Base-by-base conservation (phyloP, 352 stramenopile genomes). In the Aphanomyces euteiches region DNA sequence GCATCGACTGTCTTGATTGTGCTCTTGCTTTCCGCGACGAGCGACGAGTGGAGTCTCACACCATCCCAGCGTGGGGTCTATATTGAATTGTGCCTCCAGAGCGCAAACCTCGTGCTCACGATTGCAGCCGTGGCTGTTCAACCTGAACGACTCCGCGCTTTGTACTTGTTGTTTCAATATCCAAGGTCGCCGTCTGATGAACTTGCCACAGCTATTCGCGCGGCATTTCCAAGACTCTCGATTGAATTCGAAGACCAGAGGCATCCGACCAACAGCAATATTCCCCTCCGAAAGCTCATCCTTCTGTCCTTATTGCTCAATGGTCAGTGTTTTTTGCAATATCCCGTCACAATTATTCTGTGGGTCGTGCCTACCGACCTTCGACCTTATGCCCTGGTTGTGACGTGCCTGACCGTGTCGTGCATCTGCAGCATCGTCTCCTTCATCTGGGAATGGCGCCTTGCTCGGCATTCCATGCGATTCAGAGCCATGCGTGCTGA, bases 181-280 rank as follows among this genome's bases (percentile, higher is more conserved):
- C 2, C 38, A 28, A 28, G 41, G 38, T 38, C 59, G 10, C 8
- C 54, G 17, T 58, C 50, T 7, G 17, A 17, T 12, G 15, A 21
- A 7, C 15, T 58, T 12, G 17, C 54, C 7, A 37, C 19, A 7
- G 54, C 54, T 7, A 61, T 61, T 39, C 54, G 21, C 17, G 54
- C 54, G n/a, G 59, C 59, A 10, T 67, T 67, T 43, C 39, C 38
- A 50, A 28, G 41, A 15, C 13, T 67, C 15, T 19, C 41, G 17
- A 36, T 67, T 34, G 59, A 67, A 37, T 67, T 67, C 13, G 19
- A 56, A 10, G 41, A 67, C 59, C 59, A 67, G 56, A 15, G 19
- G 2, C 38, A 56, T 13, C 59, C 59, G 39, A 21, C 17, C 15
- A 45, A 45, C 39, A 38, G 54, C 40, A 67, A 67, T 45, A 37